Evolutionary conservation across 768 basidiomycete species (phyloP), one percentile per base, ranked within the genome.

Genomic region (Kwoniella dendrophila): DNA sequence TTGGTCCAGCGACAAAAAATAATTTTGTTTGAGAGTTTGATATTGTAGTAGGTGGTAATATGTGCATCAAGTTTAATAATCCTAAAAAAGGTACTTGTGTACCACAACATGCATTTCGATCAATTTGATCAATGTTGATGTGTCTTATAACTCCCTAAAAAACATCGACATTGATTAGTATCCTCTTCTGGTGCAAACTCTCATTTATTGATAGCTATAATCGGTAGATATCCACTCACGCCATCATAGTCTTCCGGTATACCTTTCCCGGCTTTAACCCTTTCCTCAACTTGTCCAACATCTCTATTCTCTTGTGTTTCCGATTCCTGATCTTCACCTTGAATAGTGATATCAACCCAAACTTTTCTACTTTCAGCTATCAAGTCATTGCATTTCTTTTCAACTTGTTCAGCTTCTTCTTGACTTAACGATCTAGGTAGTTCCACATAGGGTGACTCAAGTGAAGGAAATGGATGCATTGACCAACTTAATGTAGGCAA

Each of bases 21-120:
- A 94, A 83, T 26, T 90, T 86, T 24, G 73, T 88, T 83, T 24
- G 88, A 86, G 43, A 88, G 76, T 44, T 90, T 78, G 81, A 90
- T 87, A 53, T 90, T 80, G 69, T 89, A 86, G 30, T 89, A 50
- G 93, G 83, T 54, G 86, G 86, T 5, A 91, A 89, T 55, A 88
- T 83, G 76, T 96, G 93, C 16, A 92, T 90, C 11, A 90, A 88
- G 58, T 88, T 89, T 78, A 90, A 90, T 56, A 88, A 89, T 62
- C 36, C 69, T 1, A 73, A 63, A 43, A 47, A 50, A 38, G 68
- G 76, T 18, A 67, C 54, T 66, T 74, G 76, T 24, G 73, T 75
- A 5, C 74, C 75, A 58, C 76, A 78, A 55, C 48, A 66, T 36
- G 67, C 72, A 64, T 69, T 67, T 29, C 87, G 83, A 76, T 93